These are phyloP conservation scores for Colletotrichum godetiae DNA, from an alignment of 2,329 filamentous ascomycete genomes.

Conservation along the genomic window DNA sequence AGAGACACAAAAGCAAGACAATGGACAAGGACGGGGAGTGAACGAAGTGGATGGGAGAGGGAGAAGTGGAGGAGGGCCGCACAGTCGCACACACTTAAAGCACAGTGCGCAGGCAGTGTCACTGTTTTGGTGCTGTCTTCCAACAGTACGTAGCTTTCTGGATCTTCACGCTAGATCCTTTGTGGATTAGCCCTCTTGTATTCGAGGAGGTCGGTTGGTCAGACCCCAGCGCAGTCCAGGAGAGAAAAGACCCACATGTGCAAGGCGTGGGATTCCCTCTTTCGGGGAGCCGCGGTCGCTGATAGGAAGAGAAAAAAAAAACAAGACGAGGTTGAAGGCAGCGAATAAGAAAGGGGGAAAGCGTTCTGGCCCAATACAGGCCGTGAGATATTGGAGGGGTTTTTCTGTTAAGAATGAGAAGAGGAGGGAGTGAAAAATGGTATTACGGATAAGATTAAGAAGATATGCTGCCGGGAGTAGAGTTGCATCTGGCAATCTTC, in stretches of 20 bases:
- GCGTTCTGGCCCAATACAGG: background rate
- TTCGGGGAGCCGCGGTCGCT: conserved; percentile 23
- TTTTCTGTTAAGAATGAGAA: background rate
- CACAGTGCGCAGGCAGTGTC: background rate
- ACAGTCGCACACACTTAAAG: background rate
- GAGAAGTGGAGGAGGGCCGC: conserved; percentile 7
- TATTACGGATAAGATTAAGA: background rate
- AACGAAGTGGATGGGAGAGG: conserved; percentile 9
- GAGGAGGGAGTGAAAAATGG: background rate
- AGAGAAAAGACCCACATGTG: background rate
- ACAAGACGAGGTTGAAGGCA: background rate
- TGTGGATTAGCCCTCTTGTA: accelerated
- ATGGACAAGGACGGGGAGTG: conserved; percentile 2
- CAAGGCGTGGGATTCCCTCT: conserved; percentile 33
- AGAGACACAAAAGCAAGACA: conserved; percentile 6
- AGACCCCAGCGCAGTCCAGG: background rate
- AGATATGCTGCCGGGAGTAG: conserved; percentile 12
- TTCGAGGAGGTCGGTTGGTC: conserved; percentile 15
- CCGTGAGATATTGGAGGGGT: background rate
- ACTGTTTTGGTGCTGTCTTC: background rate
- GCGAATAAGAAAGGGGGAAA: background rate
- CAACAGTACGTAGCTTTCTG: background rate
- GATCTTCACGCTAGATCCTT: background rate
- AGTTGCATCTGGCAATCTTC: conserved; percentile 27
- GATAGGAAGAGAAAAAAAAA: conserved; percentile 22